These are phyloP conservation scores for Escallonia rubra DNA, from an alignment of 129 eudicot species.

Conservation along the genomic window DNA sequence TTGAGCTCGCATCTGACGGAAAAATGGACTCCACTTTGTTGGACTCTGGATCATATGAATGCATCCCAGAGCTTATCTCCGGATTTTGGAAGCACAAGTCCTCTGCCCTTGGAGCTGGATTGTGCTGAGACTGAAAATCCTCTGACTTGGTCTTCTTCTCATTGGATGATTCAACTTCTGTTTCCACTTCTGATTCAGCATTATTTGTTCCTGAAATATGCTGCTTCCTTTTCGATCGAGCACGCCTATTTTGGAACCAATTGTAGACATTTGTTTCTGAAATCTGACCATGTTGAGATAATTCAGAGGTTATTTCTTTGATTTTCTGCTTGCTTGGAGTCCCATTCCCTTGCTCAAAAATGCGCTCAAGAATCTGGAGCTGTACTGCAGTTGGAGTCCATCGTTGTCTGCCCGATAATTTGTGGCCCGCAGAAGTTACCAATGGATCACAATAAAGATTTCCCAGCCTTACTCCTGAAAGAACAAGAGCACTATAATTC, in stretches of 20 bases:
- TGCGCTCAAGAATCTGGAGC: slow-evolving; percentile 90
- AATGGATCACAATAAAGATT: slow-evolving; percentile 72
- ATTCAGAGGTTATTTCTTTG: slow-evolving; percentile 81
- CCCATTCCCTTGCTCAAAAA: slow-evolving; percentile 90
- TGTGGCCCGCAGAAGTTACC: slow-evolving; percentile 72
- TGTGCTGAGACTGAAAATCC: slow-evolving; percentile 44
- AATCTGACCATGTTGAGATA: slow-evolving; percentile 92
- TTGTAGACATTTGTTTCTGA: slow-evolving; percentile 95
- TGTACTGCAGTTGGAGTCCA: slow-evolving; percentile 98
- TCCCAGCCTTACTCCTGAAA: slow-evolving; percentile 80
- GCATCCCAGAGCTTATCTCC: slow-evolving; percentile 3
- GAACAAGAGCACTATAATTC: slow-evolving; percentile 11
- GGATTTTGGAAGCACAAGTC: slow-evolving; percentile 57
- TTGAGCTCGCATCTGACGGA: slow-evolving; percentile 58
- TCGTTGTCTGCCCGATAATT: slow-evolving; percentile 82
- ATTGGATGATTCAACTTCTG: slow-evolving; percentile 82
- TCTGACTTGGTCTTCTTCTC: slow-evolving; percentile 57
- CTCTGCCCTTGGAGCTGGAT: slow-evolving; percentile 34
- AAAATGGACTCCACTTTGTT: slow-evolving; percentile 62
- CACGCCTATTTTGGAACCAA: slow-evolving; percentile 95
- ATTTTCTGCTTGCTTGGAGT: slow-evolving; percentile 99
- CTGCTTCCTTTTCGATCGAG: slow-evolving; percentile 90
- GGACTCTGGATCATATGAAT: slow-evolving; percentile 29
- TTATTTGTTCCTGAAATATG: slow-evolving; percentile 62
- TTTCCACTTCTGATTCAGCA: slow-evolving; percentile 79